phyloP scores from a whole-genome alignment of 2,329 filamentous ascomycete genomes.

The Dactylellina sp. region DNA sequence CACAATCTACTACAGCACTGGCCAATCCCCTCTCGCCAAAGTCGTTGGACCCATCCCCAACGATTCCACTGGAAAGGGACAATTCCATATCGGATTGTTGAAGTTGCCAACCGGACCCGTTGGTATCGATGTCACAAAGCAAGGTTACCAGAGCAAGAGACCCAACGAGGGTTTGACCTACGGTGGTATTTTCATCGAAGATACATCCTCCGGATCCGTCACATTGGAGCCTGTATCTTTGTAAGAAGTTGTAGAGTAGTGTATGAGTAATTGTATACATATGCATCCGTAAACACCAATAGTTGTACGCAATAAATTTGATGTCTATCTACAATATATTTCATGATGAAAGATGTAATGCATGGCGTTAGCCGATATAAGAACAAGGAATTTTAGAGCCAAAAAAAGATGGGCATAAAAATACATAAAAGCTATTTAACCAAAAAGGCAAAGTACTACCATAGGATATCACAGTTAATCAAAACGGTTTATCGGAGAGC shows the following conservation, averaged over 20 bases:
- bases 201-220: conserved; percentile 59
- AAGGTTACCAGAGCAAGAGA: conserved; percentile 67
- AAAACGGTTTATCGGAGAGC: not conserved
- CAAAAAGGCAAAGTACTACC: conserved; percentile 15
- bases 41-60: conserved; percentile 67
- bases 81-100: conserved; percentile 73
- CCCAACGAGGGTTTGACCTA: conserved; percentile 70
- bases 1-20: conserved; percentile 71
- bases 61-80: conserved; percentile 70
- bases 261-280: conserved; percentile 16
- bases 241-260: conserved; percentile 61
- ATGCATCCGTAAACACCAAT: conserved; percentile 2
- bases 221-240: conserved; percentile 61
- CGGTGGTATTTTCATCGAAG: conserved; percentile 69
- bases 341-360: conserved; percentile 6
- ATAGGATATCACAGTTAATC: conserved; percentile 20
- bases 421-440: conserved; percentile 36
- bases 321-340: conserved; percentile 4
- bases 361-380: conserved; percentile 2
- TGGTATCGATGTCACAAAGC: conserved; percentile 67
- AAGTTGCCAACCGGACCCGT: conserved; percentile 70
- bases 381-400: conserved; percentile 1
- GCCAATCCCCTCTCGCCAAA: conserved; percentile 65
- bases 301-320: conserved; percentile 23
- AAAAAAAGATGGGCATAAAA: conserved; percentile 26